These are phyloP conservation scores for Lignosus rhinocerotis DNA, from an alignment of 1,284 basidiomycete genomes.

Conservation along the genomic window DNA sequence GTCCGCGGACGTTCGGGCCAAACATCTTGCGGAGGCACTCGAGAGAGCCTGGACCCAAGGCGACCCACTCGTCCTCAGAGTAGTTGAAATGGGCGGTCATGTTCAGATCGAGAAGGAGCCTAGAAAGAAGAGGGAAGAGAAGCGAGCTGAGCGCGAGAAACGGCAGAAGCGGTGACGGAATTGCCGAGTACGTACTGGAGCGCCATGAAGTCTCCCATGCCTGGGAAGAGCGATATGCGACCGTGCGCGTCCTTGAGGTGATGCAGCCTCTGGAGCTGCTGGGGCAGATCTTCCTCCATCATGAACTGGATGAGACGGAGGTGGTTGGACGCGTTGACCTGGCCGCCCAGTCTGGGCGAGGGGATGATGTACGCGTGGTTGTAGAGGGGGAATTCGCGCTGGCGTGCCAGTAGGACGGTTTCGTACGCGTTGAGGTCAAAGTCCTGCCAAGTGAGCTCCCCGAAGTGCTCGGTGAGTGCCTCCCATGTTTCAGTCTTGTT, in stretches of 20 bases:
- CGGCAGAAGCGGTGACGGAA: not conserved
- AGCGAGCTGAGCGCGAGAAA: not conserved
- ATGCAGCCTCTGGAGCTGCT: constrained; percentile 31
- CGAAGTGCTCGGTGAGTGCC: constrained; percentile 35
- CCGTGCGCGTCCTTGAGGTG: constrained; percentile 42
- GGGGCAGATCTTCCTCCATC: constrained; percentile 39
- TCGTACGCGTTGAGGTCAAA: constrained; percentile 39
- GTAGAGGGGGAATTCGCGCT: constrained; percentile 33
- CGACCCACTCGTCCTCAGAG: constrained; percentile 43
- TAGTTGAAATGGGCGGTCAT: constrained; percentile 41
- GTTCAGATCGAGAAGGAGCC: constrained; percentile 44
- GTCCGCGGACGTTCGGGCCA: constrained; percentile 32
- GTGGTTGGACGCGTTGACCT: constrained; percentile 34
- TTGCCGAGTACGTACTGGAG: constrained; percentile 37
- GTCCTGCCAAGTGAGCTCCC: constrained; percentile 35
- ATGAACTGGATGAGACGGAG: constrained; percentile 40
- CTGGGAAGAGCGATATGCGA: constrained; percentile 36
- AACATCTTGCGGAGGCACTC: constrained; percentile 45
- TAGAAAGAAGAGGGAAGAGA: constrained; percentile 14
- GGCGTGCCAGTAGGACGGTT: constrained; percentile 29
- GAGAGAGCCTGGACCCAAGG: constrained; percentile 41
- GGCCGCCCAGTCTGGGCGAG: constrained; percentile 38
- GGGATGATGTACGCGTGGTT: constrained; percentile 43
- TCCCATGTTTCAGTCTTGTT: constrained; percentile 45
- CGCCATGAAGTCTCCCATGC: constrained; percentile 42